Conservation (phyloP, 805 yeast species). For the Candida andamanensis region DNA sequence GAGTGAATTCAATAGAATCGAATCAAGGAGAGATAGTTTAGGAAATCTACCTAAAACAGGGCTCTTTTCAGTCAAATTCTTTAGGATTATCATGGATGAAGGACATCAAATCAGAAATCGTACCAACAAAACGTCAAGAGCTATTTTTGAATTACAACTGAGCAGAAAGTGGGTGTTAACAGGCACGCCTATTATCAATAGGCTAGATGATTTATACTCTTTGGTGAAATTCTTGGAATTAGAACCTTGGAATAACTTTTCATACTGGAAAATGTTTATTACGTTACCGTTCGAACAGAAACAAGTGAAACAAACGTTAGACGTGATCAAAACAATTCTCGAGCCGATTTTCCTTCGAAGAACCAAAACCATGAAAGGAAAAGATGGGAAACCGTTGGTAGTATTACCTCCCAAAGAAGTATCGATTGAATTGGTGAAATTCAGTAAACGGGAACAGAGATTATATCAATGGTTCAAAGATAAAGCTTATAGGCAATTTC, state of each 20-base stretch:
- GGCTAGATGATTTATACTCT: conserved; percentile 82
- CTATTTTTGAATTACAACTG: conserved; percentile 63
- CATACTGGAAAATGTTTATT: conserved; percentile 84
- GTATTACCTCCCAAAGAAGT: conserved; percentile 74
- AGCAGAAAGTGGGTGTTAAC: conserved; percentile 79
- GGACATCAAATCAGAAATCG: conserved; percentile 86
- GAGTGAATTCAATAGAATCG: conserved; percentile 59
- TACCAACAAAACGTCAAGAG: conserved; percentile 70
- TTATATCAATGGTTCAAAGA: conserved; percentile 66
- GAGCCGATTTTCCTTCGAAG: conserved; percentile 81
- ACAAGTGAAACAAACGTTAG: conserved; percentile 66
- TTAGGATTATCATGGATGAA: conserved; percentile 79
- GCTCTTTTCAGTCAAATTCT: conserved; percentile 65
- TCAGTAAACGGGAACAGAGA: conserved; percentile 59
- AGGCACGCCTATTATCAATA: conserved; percentile 89
- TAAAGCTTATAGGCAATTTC: conserved; percentile 59
- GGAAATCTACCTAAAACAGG: conserved; percentile 42
- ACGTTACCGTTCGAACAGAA: conserved; percentile 78
- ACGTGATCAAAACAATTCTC: conserved; percentile 76
- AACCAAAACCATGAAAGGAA: conserved; percentile 77
- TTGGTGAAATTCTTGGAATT: conserved; percentile 66
- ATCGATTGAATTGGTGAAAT: conserved; percentile 57
- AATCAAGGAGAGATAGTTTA: conserved; percentile 22
- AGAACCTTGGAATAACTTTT: conserved; percentile 87
- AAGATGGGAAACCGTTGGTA: conserved; percentile 69